Evolutionary conservation across 768 basidiomycete genomes (phyloP).

Genomic region (Lactarius sp.): DNA sequence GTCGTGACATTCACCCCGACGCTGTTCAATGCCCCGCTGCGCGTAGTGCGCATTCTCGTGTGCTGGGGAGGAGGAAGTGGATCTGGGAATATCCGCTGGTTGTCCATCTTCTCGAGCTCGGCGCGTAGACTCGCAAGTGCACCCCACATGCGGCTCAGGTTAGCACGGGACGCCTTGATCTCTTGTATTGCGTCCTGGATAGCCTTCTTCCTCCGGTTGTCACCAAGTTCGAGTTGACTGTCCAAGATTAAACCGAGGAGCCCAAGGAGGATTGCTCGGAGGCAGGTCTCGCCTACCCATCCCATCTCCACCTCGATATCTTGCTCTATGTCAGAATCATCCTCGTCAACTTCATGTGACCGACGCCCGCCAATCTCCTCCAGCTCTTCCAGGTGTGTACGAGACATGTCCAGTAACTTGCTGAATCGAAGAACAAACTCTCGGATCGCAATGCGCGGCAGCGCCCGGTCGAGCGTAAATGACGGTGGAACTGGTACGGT

Average conservation of each 20-base stretch:
- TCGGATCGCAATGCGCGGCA: constrained; percentile 64
- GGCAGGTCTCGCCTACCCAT: constrained; percentile 65
- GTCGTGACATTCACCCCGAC: constrained; percentile 34
- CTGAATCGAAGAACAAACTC: constrained; percentile 70
- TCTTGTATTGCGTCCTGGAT: constrained; percentile 46
- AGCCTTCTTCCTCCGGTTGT: constrained; percentile 36
- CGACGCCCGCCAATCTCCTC: constrained; percentile 36
- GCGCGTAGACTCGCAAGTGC: constrained; percentile 48
- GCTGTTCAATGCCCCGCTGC: constrained; percentile 33
- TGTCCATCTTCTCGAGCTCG: constrained; percentile 18
- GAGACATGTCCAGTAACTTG: constrained; percentile 44
- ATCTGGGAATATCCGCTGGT: constrained; percentile 45
- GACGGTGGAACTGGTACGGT: constrained; percentile 37
- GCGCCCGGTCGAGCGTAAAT: constrained; percentile 44
- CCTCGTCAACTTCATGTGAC: constrained; percentile 39
- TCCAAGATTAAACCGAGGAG: constrained; percentile 51
- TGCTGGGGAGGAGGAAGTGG: constrained; percentile 52
- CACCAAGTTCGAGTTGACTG: constrained; percentile 29
- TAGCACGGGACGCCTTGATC: constrained; percentile 48
- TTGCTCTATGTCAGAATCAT: constrained; percentile 27
- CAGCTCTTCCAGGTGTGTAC: constrained; percentile 61
- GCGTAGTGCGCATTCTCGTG: constrained; percentile 40
- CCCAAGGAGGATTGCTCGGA: constrained; percentile 58
- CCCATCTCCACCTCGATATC: constrained; percentile 30
- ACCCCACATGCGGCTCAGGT: constrained; percentile 60